Base-by-base conservation (phyloP, 805 yeast species). In the Candida gorgasii region DNA sequence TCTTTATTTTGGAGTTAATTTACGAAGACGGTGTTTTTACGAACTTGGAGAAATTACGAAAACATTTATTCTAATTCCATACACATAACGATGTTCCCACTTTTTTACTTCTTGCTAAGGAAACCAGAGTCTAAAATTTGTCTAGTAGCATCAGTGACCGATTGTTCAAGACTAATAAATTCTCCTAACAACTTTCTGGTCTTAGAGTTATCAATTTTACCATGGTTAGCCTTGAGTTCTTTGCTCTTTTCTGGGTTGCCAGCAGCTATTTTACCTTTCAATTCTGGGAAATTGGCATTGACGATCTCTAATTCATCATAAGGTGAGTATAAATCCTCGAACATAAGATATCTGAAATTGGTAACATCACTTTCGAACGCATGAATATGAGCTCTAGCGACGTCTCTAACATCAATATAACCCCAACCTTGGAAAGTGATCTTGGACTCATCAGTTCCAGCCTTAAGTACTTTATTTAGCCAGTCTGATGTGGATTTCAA, bases 371-470 rank as follows among this genome's bases (percentile, higher is more conserved):
- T 54, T 46, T 64, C 69, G 46, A 70, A 56, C 3, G 73, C 75
- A 23, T 57, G 50, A n/a, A 72, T 43, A 52, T 74, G 79, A 14
- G 75, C 68, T 34, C 48, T 49, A 8, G 78, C 78, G 16, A 73
- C 78, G 43, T 74, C 78, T 55, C 78, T 63, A 8, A 74, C 78
- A 55, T 68, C 79, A 40, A 56, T 57, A 55, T 58, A 65, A 23
- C 57, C 62, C 23, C 61, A 69, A 24, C 22, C 44, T 23, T 34
- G 18, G 13, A 41, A 39, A 14, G 68, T 61, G 27, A 67, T 40
- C 7, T 42, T 34, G 42, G 45, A 32, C 55, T 63, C 57, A 55
- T 56, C 46, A 44, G 65, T 52, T 28, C 47, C 51, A 46, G 63
- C 46, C 33, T 65, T 65, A 30, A 67, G 63, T 36, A 70, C 57